A percentile compares a stretch with the other conserved stretches of the same genome.
These are phyloP conservation scores for Reticulascus tulasneorum DNA, from an alignment of 2,329 filamentous ascomycete genomes.

Conservation along the genomic window DNA sequence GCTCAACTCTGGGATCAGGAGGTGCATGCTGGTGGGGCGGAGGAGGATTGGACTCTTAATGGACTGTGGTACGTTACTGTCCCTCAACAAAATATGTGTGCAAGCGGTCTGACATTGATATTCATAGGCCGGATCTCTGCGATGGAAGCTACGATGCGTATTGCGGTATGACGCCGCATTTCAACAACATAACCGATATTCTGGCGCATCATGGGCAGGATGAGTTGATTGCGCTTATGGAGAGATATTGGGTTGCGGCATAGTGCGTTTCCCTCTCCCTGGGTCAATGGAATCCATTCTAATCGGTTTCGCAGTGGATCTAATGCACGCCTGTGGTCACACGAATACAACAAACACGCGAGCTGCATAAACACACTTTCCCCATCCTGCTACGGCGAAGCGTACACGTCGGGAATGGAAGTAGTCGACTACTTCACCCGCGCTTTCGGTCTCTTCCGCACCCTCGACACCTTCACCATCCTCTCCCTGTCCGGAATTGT, in stretches of 20 bases:
- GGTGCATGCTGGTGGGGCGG: slow-evolving; percentile 33
- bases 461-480: slow-evolving; percentile 38
- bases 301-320: slow-evolving; percentile 23
- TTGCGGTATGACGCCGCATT: slow-evolving; percentile 37
- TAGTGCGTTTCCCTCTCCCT: slow-evolving; percentile 21
- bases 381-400: slow-evolving; percentile 58
- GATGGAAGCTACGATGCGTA: slow-evolving; percentile 39
- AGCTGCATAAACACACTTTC: slow-evolving; percentile 69
- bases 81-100: neutral
- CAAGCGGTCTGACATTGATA: neutral
- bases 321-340: slow-evolving; percentile 56
- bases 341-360: slow-evolving; percentile 70
- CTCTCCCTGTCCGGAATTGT: slow-evolving; percentile 33
- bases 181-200: slow-evolving; percentile 38
- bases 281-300: neutral
- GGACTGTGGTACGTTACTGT: slow-evolving; percentile 33
- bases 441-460: slow-evolving; percentile 36
- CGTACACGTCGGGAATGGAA: slow-evolving; percentile 37
- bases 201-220: slow-evolving; percentile 33
- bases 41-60: slow-evolving; percentile 40
- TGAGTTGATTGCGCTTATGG: slow-evolving; percentile 35
- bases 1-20: slow-evolving; percentile 42
- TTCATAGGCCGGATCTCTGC: slow-evolving; percentile 37
- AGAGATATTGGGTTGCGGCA: slow-evolving; percentile 39
- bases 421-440: slow-evolving; percentile 42